phyloP scores from a whole-genome alignment of 768 basidiomycete species.

The Xerocomellus dryophilus region DNA sequence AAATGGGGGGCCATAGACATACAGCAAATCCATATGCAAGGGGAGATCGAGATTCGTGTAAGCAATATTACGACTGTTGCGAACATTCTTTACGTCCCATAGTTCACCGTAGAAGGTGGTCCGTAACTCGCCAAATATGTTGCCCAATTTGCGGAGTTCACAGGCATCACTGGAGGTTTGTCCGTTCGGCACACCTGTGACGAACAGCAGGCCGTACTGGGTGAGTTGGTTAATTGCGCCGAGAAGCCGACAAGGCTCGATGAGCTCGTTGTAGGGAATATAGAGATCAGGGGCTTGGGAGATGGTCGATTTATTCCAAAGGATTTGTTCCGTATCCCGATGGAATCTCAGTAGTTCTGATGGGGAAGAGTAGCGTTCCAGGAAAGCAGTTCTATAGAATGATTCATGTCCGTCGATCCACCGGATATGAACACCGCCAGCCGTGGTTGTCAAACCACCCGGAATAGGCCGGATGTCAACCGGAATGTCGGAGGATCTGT shows the following conservation, averaged over 20 bases:
- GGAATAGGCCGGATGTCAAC: slow-evolving; percentile 43
- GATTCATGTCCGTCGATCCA: slow-evolving; percentile 66
- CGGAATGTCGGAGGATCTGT: slow-evolving; percentile 64
- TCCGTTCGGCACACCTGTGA: slow-evolving; percentile 64
- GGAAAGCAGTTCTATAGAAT: slow-evolving; percentile 47
- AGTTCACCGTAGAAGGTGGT: slow-evolving; percentile 86
- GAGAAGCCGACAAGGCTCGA: slow-evolving; percentile 45
- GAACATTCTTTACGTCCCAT: slow-evolving; percentile 83
- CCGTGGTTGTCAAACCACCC: slow-evolving; percentile 40
- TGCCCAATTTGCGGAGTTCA: slow-evolving; percentile 64
- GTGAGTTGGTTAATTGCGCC: slow-evolving; percentile 65
- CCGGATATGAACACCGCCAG: slow-evolving; percentile 45
- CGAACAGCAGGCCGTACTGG: slow-evolving; percentile 70
- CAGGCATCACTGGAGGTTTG: slow-evolving; percentile 60
- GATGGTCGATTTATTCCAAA: slow-evolving; percentile 49
- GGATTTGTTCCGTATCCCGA: slow-evolving; percentile 34
- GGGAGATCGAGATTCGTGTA: slow-evolving; percentile 90
- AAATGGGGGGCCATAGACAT: slow-evolving; percentile 31
- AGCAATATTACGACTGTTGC: slow-evolving; percentile 83
- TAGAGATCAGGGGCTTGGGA: slow-evolving; percentile 43
- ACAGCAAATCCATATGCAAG: slow-evolving; percentile 91
- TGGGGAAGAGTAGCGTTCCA: slow-evolving; percentile 46
- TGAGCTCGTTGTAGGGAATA: slow-evolving; percentile 52
- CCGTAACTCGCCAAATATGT: slow-evolving; percentile 70
- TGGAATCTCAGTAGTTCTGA: slow-evolving; percentile 42